These are phyloP conservation scores for Gigaspora rosea DNA, from an alignment of 192 early-diverging fungal genomes.

Conservation along the genomic window DNA sequence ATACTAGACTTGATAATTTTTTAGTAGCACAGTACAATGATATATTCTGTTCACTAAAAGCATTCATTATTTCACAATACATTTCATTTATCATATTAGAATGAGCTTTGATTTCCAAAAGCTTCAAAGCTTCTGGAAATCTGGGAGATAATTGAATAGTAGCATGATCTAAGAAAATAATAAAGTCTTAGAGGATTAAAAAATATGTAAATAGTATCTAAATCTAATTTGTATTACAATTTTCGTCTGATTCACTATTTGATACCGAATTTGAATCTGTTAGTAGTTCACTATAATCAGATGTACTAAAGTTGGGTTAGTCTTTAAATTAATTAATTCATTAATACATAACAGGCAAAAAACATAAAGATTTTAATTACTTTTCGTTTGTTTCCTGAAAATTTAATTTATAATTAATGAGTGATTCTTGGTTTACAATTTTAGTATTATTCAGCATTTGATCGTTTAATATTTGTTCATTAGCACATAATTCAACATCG, in stretches of 20 bases:
- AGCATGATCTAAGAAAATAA: too few species aligned
- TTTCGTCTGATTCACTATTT: neutral
- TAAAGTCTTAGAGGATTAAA: too few species aligned
- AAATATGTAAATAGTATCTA: neutral
- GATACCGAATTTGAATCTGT: neutral
- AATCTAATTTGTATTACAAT: neutral
- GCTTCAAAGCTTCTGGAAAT: neutral
- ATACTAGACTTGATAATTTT: constrained; percentile 1
- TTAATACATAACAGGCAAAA: neutral
- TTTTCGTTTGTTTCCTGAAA: neutral
- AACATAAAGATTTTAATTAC: neutral
- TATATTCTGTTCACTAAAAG: neutral
- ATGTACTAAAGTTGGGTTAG: neutral
- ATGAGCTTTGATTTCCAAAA: neutral
- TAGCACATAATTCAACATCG: neutral
- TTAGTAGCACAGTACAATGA: neutral
- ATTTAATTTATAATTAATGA: neutral
- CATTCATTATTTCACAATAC: neutral
- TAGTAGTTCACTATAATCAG: neutral
- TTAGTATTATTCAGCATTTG: neutral
- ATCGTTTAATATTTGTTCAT: neutral
- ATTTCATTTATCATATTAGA: neutral
- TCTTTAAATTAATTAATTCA: too few species aligned
- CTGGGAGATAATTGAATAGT: neutral
- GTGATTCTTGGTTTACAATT: neutral